These are phyloP conservation scores for Flaveria trinervia DNA, from an alignment of 129 eudicot species.

Conservation along the genomic window DNA sequence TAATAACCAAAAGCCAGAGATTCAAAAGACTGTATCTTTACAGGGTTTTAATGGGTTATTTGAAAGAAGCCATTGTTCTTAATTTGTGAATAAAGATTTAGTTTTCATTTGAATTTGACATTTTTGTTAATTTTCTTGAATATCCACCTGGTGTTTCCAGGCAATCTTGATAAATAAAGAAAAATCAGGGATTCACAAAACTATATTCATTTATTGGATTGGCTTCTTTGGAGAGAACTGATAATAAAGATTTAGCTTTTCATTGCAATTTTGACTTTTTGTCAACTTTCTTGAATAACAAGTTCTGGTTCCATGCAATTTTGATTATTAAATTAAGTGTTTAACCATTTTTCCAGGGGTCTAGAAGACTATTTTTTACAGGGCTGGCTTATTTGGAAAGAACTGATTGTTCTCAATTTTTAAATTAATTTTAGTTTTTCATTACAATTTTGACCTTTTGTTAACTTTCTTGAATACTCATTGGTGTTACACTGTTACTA, in stretches of 20 bases:
- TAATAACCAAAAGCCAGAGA: not conserved
- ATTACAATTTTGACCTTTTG: conserved; percentile 22
- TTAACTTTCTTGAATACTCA: conserved; percentile 18
- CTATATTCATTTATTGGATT: not conserved
- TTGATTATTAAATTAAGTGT: not conserved
- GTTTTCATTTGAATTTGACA: conserved; percentile 5
- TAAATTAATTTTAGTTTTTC: conserved; percentile 15
- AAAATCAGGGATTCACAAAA: not conserved
- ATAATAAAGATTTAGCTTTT: conserved; percentile 23
- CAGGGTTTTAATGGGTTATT: too few species aligned
- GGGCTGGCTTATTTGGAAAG: not conserved
- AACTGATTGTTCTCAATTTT: not conserved
- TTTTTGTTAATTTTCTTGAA: conserved; percentile 21
- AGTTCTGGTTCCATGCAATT: not conserved
- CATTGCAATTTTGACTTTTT: conserved; percentile 16
- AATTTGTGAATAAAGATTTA: conserved; percentile 12
- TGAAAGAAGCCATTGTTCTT: not conserved
- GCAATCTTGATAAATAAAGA: not conserved
- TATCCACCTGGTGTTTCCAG: not conserved
- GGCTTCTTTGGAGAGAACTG: not conserved
- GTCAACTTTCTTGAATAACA: conserved; percentile 20
- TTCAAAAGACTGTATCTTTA: not conserved
- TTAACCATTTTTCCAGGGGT: not conserved
- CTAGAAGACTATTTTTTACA: not conserved
- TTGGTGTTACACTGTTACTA: not conserved